Evolutionary conservation across 2,329 filamentous ascomycete genomes (phyloP), one percentile per base, ranked within the genome.

Genomic region (Zasmidium angulare): DNA sequence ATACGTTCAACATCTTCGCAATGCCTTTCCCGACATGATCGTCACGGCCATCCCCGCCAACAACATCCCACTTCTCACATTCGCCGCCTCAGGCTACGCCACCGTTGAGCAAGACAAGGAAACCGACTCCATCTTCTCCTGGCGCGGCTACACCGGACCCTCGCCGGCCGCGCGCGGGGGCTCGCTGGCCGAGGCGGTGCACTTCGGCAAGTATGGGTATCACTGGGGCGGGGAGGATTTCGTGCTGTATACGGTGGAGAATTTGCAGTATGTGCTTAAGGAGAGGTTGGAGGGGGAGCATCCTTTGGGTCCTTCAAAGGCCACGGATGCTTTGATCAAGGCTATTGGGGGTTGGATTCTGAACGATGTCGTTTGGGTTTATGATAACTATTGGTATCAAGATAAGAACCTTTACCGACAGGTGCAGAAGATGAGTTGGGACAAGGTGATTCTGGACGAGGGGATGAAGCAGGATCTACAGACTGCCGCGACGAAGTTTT

Each of bases 401-500:
- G 73, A 72, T 59, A 70, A 72, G 17, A 67, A 71, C 40, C 66
- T 79, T 6, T 79, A 72, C 63, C 59, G 74, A 22, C 66, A 74
- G 59, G 75, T 79, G 17, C 62, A 75, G 64, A 77, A 78, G 61
- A 70, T 75, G 7, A 69, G 63, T 23, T 80, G 78, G 78, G 73
- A 77, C 22, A 76, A 80, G 52, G 77, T 80, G n/a, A 80, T 81
- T 50, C 67, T 81, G 14, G 76, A 80, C 56, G 71, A 75, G 24
- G 68, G 69, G 20, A 74, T 77, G 72, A 80, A 80, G 67, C 72
- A 74, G 48, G 77, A 76, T 20, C 67, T 80, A 2, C 54, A 61
- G 40, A 65, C 71, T 19, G 75, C 75, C 4, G 70, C 74, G 7
- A 68, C 71, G 49, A 77, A 75, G n/a, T 80, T 80, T 68, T 78